Base-by-base conservation (phyloP, 441 rosid species). In the Populus hybrid region DNA sequence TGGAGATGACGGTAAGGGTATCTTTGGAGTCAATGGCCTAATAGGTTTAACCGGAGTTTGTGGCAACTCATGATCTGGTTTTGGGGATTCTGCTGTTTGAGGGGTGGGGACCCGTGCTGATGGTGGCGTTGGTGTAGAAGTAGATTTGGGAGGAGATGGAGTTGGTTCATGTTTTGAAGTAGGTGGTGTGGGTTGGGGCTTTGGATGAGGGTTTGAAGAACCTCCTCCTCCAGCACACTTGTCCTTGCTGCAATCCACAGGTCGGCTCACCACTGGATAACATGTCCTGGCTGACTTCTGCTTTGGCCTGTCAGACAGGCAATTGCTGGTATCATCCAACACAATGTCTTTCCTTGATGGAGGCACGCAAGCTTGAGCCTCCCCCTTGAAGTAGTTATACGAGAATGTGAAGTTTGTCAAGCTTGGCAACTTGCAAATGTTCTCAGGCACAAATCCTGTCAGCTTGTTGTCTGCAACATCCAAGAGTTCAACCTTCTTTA, bases 211-310 rank as follows among this genome's bases (percentile, higher is more conserved):
- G 30, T 28, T 28, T 28, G 30, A 28, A 57, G 63, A 57, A 7
- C 85, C 85, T n/a, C 82, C 75, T 2, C 83, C 90, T 18, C 89
- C 86, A 11, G 76, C 78, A 70, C 97, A 91, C 59, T 79, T 84
- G 42, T 88, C 90, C 77, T 87, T 88, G 79, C 91, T 93, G 75
- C 98, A 94, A 81, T 93, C 98, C 8, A 93, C 91, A 0, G 92
- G 92, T 20, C 80, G 80, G 30, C 82, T 89, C 63, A 88, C 83
- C 64, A 90, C 88, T 0, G 88, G 87, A 8, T 82, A 67, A 71
- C 97, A 93, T 59, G 74, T 75, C 59, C 77, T 85, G 0, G 83
- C 46, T 2, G 84, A 38, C 75, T 86, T 86, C 78, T 93, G 98
- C 3, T 69, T 70, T 23, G 92, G 89, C 75, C 92, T 74, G 23